phyloP scores from a whole-genome alignment of 208 protist genomes.

The Vickermania spadyakhi region DNA sequence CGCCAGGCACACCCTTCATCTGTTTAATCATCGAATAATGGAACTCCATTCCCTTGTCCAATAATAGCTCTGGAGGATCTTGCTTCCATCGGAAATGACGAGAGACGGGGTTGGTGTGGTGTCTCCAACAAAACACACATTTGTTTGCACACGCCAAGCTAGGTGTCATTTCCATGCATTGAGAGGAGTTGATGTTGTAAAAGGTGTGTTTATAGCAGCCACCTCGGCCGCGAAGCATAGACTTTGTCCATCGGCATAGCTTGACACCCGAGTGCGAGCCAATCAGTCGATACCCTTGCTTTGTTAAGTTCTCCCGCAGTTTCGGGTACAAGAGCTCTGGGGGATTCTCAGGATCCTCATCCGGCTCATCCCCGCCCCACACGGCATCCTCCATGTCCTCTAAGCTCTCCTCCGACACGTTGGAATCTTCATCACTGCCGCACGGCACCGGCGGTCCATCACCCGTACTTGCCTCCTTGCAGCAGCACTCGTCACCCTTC shows the following conservation, averaged over 20 bases:
- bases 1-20: slow-evolving; percentile 88
- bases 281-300: slow-evolving; percentile 93
- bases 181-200: slow-evolving; percentile 93
- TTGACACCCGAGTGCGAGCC: slow-evolving; percentile 95
- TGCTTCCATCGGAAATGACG: slow-evolving; percentile 87
- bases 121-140: slow-evolving; percentile 94
- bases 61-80: slow-evolving; percentile 78
- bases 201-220: slow-evolving; percentile 98
- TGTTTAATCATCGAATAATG: slow-evolving; percentile 86
- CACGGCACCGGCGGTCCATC: slow-evolving; percentile 5
- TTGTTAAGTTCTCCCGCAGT: slow-evolving; percentile 84
- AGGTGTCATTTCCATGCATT: slow-evolving; percentile 97
- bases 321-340: slow-evolving; percentile 85
- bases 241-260: slow-evolving; percentile 96
- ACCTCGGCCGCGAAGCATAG: slow-evolving; percentile 93
- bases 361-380: slow-evolving; percentile 20
- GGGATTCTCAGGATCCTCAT: slow-evolving; percentile 15
- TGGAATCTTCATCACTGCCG: slow-evolving; percentile 18
- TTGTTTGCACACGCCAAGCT: slow-evolving; percentile 95
- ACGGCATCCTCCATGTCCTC: slow-evolving; percentile 70
- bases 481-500: slow-evolving; percentile 4
- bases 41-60: slow-evolving; percentile 61
- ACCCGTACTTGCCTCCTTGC: slow-evolving; percentile 14
- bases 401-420: slow-evolving; percentile 13
- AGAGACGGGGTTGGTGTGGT: slow-evolving; percentile 93